Evolutionary conservation across 495 filamentous ascomycete species (phyloP).

Genomic region (Daldinia caldariorum): DNA sequence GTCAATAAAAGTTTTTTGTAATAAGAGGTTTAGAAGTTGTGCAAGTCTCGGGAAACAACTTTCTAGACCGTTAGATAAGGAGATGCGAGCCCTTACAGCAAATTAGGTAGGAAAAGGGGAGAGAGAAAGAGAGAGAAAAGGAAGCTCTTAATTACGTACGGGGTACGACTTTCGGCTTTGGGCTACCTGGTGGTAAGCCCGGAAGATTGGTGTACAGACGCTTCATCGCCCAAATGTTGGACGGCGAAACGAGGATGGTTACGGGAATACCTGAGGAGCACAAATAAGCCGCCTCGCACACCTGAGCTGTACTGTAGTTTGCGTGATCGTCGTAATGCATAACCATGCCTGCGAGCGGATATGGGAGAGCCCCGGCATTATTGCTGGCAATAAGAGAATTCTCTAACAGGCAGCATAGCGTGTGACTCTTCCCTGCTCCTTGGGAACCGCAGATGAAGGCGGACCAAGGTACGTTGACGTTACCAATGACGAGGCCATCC

Average conservation of each 20-base stretch:
- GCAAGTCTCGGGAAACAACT: background rate
- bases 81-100: background rate
- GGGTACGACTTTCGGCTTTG: slow-evolving; percentile 55
- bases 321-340: slow-evolving; percentile 66
- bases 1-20: background rate
- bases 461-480: slow-evolving; percentile 65
- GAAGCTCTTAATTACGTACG: background rate
- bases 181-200: slow-evolving; percentile 38
- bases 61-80: background rate
- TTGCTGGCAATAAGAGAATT: slow-evolving; percentile 54
- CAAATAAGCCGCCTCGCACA: slow-evolving; percentile 69
- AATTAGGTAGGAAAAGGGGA: too few relatives aligned
- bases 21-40: background rate
- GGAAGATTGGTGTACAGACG: slow-evolving; percentile 45
- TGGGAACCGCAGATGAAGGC: slow-evolving; percentile 72
- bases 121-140: background rate
- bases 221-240: slow-evolving; percentile 51
- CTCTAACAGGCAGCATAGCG: slow-evolving; percentile 68
- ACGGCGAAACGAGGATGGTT: slow-evolving; percentile 64
- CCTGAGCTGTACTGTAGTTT: slow-evolving; percentile 48
- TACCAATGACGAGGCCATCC: slow-evolving; percentile 62
- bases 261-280: slow-evolving; percentile 57
- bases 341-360: slow-evolving; percentile 62
- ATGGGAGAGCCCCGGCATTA: slow-evolving; percentile 19
- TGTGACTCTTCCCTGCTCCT: slow-evolving; percentile 71